A percentile compares a stretch with the other conserved stretches of the same genome.
These are phyloP conservation scores for Eutypa lata DNA, from an alignment of 2,329 filamentous ascomycete genomes.

Conservation along the genomic window DNA sequence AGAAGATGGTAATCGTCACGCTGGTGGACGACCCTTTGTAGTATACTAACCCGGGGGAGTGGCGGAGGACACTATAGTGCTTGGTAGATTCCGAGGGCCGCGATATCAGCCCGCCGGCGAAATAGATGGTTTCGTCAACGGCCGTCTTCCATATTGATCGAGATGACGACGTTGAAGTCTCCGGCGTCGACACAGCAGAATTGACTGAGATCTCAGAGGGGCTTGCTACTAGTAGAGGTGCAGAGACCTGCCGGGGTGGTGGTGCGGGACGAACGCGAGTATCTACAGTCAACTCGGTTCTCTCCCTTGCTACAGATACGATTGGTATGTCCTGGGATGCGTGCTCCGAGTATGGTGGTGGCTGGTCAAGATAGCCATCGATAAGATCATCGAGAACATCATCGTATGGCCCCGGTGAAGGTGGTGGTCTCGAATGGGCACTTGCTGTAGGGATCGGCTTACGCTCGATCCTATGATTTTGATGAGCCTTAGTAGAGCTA, in stretches of 20 bases:
- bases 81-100: constrained; percentile 63
- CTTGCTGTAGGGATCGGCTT: constrained; percentile 16
- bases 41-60: constrained; percentile 62
- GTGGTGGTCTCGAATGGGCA: not conserved
- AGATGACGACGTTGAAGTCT: not conserved
- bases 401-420: not conserved
- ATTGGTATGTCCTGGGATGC: too few relatives aligned
- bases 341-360: not conserved
- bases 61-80: constrained; percentile 64
- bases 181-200: constrained; percentile 5
- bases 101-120: constrained; percentile 61
- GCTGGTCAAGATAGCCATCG: constrained; percentile 23
- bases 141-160: constrained; percentile 44
- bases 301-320: not conserved
- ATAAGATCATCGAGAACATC: constrained; percentile 14
- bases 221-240: constrained; percentile 13
- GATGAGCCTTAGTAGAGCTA: too few relatives aligned
- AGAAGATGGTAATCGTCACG: constrained; percentile 62
- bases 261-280: not conserved
- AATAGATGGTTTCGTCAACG: constrained; percentile 58
- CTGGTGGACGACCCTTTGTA: constrained; percentile 64
- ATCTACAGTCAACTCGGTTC: constrained; percentile 7
- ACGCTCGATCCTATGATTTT: constrained; percentile 8
- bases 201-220: constrained; percentile 10
- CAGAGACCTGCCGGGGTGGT: constrained; percentile 12